Evolutionary conservation across 23 red algal species (phyloP), one percentile per base, ranked within the genome.

Genomic region (Gracilaria domingensis): DNA sequence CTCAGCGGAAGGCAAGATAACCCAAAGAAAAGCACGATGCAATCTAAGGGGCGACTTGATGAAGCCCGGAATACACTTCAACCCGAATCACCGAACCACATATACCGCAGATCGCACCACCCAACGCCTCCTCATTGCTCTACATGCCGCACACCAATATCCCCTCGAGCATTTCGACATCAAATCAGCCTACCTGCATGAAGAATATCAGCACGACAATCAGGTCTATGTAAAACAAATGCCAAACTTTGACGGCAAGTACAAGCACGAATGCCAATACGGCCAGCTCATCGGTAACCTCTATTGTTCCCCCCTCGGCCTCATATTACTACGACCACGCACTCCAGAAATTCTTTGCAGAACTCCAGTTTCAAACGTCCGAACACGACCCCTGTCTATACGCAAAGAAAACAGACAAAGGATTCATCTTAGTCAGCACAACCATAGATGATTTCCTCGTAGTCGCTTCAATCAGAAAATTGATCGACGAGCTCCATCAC

Each of bases 1-100:
- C n/a, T n/a, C n/a, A n/a, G n/a, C n/a, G n/a, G n/a, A n/a, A n/a
- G n/a, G n/a, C n/a, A n/a, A n/a, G n/a, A n/a, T n/a, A n/a, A n/a
- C n/a, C n/a, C n/a, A n/a, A n/a, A n/a, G n/a, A n/a, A n/a, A n/a
- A n/a, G n/a, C n/a, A n/a, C n/a, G n/a, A n/a, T n/a, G n/a, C n/a
- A n/a, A n/a, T n/a, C n/a, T n/a, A n/a, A n/a, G n/a, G n/a, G n/a
- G n/a, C n/a, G n/a, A n/a, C n/a, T n/a, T n/a, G n/a, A 79, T 89
- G 85, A 79, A 79, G 61, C 85, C 85, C 37, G 73, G 73, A 33
- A 24, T 80, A 21, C 85, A 89, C 40, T 89, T n/a, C 70, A 26
- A 89, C 39, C 50, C 85, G 8, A 20, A 42, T 3, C 25, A 80
- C 16, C 79, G 42, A n/a, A 62, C 85, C 23, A 54, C 83, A 18